Evolutionary conservation across 1,284 basidiomycete species (phyloP).

Genomic region (Ustilago esculenta): DNA sequence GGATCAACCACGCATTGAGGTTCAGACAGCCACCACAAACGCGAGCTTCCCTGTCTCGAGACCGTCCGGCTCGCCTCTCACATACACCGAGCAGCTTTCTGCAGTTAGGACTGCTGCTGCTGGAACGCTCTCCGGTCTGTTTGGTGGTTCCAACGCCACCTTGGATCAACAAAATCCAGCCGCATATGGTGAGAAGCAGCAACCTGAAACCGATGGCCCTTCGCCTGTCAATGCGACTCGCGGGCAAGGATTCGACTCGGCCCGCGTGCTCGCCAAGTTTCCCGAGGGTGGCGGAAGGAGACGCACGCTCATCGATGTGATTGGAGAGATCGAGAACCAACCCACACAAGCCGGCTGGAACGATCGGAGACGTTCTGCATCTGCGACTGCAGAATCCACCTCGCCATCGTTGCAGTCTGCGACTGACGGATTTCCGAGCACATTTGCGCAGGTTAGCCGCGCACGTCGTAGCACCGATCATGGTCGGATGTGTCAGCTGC

Average conservation of each 20-base stretch:
- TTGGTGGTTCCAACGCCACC: constrained; percentile 26
- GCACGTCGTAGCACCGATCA: constrained; percentile 35
- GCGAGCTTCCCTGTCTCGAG: constrained; percentile 22
- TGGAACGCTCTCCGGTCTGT: constrained; percentile 32
- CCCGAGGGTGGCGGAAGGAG: constrained; percentile 11
- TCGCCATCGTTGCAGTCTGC: constrained; percentile 11
- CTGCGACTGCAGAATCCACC: constrained; percentile 18
- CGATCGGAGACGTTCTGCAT: constrained; percentile 26
- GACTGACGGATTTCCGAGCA: constrained; percentile 12
- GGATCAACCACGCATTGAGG: constrained; percentile 17
- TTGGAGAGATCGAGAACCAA: constrained; percentile 36
- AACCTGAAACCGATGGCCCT: constrained; percentile 19
- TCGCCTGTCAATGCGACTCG: constrained; percentile 24
- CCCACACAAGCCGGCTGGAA: constrained; percentile 4
- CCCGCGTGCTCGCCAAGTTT: constrained; percentile 26
- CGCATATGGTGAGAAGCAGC: not conserved
- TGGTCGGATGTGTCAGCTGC: constrained; percentile 16
- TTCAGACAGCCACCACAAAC: constrained; percentile 11
- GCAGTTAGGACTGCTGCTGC: constrained; percentile 40
- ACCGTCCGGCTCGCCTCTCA: constrained; percentile 26
- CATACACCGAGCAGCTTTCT: constrained; percentile 37
- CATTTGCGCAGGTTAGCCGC: constrained; percentile 4
- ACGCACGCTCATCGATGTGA: constrained; percentile 42
- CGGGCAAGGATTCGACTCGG: constrained; percentile 44
- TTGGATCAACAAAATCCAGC: constrained; percentile 23